These are phyloP conservation scores for Berberis vulgaris DNA, from an alignment of 164 flowering plant genomes.

Conservation along the genomic window DNA sequence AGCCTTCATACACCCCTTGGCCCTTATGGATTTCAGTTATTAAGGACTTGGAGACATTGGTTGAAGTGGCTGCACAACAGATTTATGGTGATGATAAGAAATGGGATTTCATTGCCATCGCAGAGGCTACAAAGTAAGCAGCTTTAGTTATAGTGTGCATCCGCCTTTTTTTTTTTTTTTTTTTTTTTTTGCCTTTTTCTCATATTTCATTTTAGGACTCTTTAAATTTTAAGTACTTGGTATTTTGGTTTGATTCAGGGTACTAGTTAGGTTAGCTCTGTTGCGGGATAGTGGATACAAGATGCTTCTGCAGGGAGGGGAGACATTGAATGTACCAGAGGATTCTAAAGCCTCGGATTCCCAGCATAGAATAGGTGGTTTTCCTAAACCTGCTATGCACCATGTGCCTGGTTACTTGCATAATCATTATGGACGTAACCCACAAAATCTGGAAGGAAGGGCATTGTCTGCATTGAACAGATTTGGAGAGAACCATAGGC, in stretches of 20 bases:
- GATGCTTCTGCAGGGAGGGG: constrained; percentile 91
- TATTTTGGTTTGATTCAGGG: constrained; percentile 41
- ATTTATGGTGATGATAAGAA: constrained; percentile 76
- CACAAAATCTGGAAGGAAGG: constrained; percentile 57
- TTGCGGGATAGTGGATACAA: constrained; percentile 74
- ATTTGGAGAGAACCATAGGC: constrained; percentile 75
- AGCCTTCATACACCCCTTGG: constrained; percentile 52
- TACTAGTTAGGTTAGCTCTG: constrained; percentile 58
- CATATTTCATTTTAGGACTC: not conserved
- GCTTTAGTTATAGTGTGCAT: not conserved
- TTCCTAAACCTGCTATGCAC: constrained; percentile 20
- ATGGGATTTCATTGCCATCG: constrained; percentile 81
- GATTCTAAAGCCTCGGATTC: constrained; percentile 19
- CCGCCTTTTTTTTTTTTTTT: not conserved
- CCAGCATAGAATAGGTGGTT: constrained; percentile 19
- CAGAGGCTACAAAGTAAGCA: constrained; percentile 79
- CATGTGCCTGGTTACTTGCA: constrained; percentile 20
- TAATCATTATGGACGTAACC: constrained; percentile 21
- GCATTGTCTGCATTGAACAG: constrained; percentile 71
- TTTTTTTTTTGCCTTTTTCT: not conserved
- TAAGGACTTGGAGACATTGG: constrained; percentile 85
- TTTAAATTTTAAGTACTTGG: not conserved
- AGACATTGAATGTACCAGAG: constrained; percentile 36
- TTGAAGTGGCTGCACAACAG: constrained; percentile 84
- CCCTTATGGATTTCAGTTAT: constrained; percentile 65